phyloP scores from a whole-genome alignment of 2,329 filamentous ascomycete species.

The Apiospora phragmitis region DNA sequence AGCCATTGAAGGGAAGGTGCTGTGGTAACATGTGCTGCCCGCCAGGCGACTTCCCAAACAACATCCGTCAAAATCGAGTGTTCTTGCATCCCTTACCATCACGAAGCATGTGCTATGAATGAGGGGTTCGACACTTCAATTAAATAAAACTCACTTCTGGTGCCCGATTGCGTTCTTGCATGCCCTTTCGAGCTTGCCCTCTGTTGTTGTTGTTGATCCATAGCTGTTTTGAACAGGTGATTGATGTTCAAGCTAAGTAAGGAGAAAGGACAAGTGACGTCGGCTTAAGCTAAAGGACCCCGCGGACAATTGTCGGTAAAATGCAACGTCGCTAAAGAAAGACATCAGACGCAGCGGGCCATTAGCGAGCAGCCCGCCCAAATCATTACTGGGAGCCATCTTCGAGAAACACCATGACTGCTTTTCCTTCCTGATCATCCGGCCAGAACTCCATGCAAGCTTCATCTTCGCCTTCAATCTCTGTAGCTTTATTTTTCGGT shows the following conservation, averaged over 20 bases:
- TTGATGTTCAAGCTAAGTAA: background rate
- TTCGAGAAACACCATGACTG: background rate
- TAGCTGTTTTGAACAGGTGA: background rate
- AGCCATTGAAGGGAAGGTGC: background rate
- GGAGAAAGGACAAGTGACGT: conserved; percentile 3
- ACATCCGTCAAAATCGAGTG: too few relatives aligned
- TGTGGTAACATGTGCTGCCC: background rate
- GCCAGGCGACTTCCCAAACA: background rate
- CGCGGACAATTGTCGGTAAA: conserved; percentile 6
- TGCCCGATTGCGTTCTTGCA: background rate
- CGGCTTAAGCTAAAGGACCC: background rate
- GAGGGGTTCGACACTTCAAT: too few relatives aligned
- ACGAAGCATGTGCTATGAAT: too few relatives aligned
- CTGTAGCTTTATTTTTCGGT: background rate
- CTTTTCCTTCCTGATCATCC: background rate
- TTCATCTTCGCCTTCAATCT: background rate
- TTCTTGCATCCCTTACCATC: background rate
- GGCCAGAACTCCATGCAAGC: background rate
- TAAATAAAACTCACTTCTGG: background rate
- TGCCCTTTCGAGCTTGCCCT: background rate
- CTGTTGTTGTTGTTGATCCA: conserved; percentile 4
- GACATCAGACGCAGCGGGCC: background rate
- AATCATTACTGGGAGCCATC: background rate
- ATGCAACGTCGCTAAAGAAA: background rate
- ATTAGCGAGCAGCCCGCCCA: background rate